Evolutionary conservation across 1,284 basidiomycete species (phyloP), one percentile per base, ranked within the genome.

Genomic region (Ganoderma multipileum): DNA sequence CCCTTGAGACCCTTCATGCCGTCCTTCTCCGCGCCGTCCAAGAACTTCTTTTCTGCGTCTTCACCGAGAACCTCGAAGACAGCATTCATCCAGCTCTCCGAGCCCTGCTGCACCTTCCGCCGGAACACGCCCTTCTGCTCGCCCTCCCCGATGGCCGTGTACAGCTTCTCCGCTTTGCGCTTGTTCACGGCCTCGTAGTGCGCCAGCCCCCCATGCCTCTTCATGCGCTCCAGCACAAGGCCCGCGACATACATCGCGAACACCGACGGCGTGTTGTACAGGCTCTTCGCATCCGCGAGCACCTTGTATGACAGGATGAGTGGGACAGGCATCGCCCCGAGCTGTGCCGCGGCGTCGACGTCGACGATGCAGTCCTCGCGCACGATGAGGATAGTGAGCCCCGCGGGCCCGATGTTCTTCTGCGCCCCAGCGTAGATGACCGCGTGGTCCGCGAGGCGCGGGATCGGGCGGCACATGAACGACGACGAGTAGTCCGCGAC

Each of bases 391-490:
- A 99, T 89, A 5, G 96, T 97, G 30, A 98, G 85, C 3, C 98
- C 98, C 0, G 97, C 92, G 1, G 98, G 98, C 5, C 97, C 98
- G 63, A 99, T 86, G 80, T 99, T 99, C 86, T 99, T 99, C 82
- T 99, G 98, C n/a, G 95, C 98, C 52, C 98, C 98, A 14, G 97
- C 98, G 79, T 94, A 99, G 76, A 99, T 93, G 77, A 99, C 86
- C 4, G 95, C 96, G 79, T 98, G 95, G 78, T 94, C 92, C 52
- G 91, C 91, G 61, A 98, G 86, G 73, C 90, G 88, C 5, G 93
- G 92, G 77, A 99, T 98, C 44, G 93, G 93, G n/a, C 97, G 89
- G 55, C 95, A 96, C 88, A 99, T 94, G 86, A 99, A 99, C 68
- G 96, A 97, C 61, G 95, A 97, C 16, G 95, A 98, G 82, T 98